These are phyloP conservation scores for Globisporangium echinulatum DNA, from an alignment of 352 stramenopile genomes.

Conservation along the genomic window DNA sequence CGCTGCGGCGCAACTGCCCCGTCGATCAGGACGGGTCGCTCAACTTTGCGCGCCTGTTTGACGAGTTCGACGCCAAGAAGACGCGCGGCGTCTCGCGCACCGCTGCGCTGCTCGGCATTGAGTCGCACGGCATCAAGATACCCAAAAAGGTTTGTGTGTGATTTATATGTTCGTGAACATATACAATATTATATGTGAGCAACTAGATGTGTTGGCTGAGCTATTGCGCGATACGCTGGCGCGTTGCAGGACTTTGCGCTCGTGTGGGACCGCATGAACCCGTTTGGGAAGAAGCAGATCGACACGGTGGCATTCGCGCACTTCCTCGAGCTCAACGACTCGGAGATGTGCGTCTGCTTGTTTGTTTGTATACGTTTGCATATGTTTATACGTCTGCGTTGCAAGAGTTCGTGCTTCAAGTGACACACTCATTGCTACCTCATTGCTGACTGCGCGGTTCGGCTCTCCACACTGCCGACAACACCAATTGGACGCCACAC, in stretches of 20 bases:
- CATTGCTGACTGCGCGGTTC: not conserved
- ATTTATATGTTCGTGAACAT: not conserved
- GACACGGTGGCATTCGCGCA: constrained; percentile 43
- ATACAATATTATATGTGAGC: not conserved
- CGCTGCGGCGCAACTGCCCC: constrained; percentile 59
- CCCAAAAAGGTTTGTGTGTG: constrained; percentile 43
- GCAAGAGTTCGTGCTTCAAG: not conserved
- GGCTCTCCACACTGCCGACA: no score
- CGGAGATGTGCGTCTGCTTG: constrained; percentile 49
- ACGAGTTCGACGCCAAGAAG: constrained; percentile 76
- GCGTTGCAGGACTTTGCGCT: constrained; percentile 40
- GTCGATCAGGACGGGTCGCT: constrained; percentile 70
- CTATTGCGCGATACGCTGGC: no score
- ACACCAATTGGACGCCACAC: no score
- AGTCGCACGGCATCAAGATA: constrained; percentile 73
- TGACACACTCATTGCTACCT: not conserved
- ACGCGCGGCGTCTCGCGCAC: constrained; percentile 37
- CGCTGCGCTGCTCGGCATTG: constrained; percentile 36
- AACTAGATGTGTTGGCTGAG: no score
- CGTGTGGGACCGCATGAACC: constrained; percentile 72
- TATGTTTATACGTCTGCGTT: not conserved
- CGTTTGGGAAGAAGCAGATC: constrained; percentile 45
- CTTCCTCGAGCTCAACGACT: constrained; percentile 75
- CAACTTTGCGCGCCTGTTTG: constrained; percentile 68
- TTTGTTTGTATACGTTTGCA: no score